Conservation (phyloP, 2,329 filamentous ascomycete species). For the Didymella keratinophila region DNA sequence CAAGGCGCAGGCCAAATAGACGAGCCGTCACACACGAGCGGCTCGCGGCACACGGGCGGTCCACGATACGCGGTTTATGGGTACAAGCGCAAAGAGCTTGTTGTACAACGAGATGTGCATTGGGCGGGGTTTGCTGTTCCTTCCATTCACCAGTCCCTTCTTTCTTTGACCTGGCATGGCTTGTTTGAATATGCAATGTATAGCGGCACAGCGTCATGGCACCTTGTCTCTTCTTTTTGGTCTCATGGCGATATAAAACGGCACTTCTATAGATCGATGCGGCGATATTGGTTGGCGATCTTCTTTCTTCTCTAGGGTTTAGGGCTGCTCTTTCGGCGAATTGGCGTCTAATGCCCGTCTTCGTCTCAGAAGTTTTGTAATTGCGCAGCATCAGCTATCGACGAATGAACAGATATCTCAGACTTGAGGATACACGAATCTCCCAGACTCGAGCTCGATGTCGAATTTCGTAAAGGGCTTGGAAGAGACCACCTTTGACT, state of each 20-base stretch:
- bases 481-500: background rate
- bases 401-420: constrained; percentile 8
- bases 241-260: constrained; percentile 18
- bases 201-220: constrained; percentile 17
- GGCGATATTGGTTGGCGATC: constrained; percentile 11
- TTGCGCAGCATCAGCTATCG: constrained; percentile 11
- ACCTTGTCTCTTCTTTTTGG: constrained; percentile 2
- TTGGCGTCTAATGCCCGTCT: constrained; percentile 6
- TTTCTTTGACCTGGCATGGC: constrained; percentile 7
- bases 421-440: background rate
- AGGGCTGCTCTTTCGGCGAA: constrained; percentile 14
- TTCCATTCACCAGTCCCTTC: background rate
- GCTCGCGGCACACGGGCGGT: constrained; percentile 5
- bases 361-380: constrained; percentile 6
- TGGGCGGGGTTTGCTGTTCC: constrained; percentile 12
- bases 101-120: constrained; percentile 20
- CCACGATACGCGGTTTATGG: constrained; percentile 4
- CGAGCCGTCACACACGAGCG: background rate
- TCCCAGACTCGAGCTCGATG: background rate
- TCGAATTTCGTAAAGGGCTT: background rate
- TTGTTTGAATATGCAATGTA: constrained; percentile 22
- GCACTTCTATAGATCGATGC: constrained; percentile 18
- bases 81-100: constrained; percentile 14
- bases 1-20: constrained; percentile 44
- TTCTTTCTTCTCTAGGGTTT: constrained; percentile 7